Evolutionary conservation across 2,329 filamentous ascomycete species (phyloP).

Genomic region (Lachnellula willkommii): DNA sequence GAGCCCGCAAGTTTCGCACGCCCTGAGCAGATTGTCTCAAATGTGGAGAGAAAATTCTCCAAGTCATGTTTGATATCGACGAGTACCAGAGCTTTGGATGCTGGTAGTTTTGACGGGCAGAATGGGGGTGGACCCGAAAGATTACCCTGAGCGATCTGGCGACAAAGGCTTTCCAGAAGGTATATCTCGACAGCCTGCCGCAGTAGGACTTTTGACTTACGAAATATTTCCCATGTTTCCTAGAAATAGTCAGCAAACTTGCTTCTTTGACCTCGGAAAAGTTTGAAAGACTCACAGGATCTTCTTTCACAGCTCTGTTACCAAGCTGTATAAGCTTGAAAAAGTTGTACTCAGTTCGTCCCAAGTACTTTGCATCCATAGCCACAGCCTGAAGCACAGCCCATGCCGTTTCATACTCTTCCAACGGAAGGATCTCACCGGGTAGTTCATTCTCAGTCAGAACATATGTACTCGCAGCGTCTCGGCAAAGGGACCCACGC

Average conservation of each 20-base stretch:
- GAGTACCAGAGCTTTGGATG: slow-evolving; percentile 19
- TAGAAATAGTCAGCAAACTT: background rate
- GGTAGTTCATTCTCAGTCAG: background rate
- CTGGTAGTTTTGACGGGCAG: slow-evolving; percentile 6
- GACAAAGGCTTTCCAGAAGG: slow-evolving; percentile 20
- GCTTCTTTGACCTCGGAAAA: background rate
- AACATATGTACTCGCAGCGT: background rate
- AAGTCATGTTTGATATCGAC: slow-evolving; percentile 20
- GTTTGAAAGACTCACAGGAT: slow-evolving; percentile 7
- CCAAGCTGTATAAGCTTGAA: slow-evolving; percentile 17
- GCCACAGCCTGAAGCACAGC: slow-evolving; percentile 16
- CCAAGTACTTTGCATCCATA: slow-evolving; percentile 17
- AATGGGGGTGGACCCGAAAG: slow-evolving; percentile 15
- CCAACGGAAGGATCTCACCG: background rate
- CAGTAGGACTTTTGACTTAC: slow-evolving; percentile 14
- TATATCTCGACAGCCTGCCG: slow-evolving; percentile 24
- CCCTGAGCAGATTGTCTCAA: slow-evolving; percentile 17
- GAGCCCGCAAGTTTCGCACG: slow-evolving; percentile 16
- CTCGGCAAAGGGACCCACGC: slow-evolving; percentile 7
- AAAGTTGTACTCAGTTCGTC: slow-evolving; percentile 18
- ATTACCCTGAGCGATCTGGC: slow-evolving; percentile 15
- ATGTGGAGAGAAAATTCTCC: slow-evolving; percentile 14
- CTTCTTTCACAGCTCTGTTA: slow-evolving; percentile 10
- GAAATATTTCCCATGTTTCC: slow-evolving; percentile 18
- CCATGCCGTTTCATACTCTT: slow-evolving; percentile 20